Evolutionary conservation across 148 eudicot species (phyloP).

Genomic region (Agrostemma githago): DNA sequence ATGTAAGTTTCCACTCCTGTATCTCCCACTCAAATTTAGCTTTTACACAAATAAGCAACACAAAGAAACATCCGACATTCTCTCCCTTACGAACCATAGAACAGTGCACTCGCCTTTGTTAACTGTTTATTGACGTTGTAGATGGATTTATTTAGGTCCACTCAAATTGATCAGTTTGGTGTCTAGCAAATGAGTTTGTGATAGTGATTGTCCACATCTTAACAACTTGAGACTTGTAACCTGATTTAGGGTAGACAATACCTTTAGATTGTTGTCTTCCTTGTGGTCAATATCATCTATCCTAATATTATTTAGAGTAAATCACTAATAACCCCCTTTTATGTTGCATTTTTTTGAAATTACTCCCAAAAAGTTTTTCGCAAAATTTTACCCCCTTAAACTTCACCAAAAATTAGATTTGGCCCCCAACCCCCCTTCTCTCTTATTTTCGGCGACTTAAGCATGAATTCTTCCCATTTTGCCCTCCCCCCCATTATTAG

Average conservation of each 20-base stretch:
- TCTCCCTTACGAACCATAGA: not conserved
- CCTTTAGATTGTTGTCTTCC: not conserved
- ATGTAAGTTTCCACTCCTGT: constrained; percentile 41
- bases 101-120: not conserved
- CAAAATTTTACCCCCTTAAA: no score
- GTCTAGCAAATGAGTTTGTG: not conserved
- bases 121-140: not conserved
- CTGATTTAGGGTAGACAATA: not conserved
- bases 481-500: no score
- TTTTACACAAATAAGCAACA: not conserved
- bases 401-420: no score
- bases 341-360: no score
- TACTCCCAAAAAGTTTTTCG: no score
- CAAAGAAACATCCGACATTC: not conserved
- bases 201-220: not conserved
- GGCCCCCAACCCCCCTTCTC: no score
- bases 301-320: not conserved
- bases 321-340: no score
- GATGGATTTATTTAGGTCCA: not conserved
- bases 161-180: not conserved
- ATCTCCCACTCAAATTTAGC: not conserved
- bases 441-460: no score
- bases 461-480: no score
- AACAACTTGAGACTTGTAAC: not conserved
- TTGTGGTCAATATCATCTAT: not conserved